A percentile compares a stretch with the other conserved stretches of the same genome.
Conservation (phyloP, 176 grass and related monocot species). For the Alloteropsis semialata region DNA sequence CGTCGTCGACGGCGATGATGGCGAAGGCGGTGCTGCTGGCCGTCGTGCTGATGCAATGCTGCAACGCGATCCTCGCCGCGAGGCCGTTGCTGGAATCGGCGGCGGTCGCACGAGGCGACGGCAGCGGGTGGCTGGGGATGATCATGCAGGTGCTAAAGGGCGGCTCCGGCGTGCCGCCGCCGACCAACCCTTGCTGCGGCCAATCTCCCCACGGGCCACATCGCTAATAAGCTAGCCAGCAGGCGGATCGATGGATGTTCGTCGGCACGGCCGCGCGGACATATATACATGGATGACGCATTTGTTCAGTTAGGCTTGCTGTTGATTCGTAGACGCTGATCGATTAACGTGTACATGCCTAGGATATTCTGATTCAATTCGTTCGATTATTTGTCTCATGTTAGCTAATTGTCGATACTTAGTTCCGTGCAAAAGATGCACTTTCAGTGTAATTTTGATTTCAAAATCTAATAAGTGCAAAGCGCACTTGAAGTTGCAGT, state of each 20-base stretch:
- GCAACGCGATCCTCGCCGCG: slow-evolving; percentile 4
- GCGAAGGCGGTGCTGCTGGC: neutral
- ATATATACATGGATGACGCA: no score
- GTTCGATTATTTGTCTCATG: neutral
- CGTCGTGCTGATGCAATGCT: neutral
- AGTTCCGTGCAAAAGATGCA: neutral
- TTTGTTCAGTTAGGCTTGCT: neutral
- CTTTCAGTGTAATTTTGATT: neutral
- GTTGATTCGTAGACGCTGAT: neutral
- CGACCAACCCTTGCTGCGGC: neutral
- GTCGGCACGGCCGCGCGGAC: neutral
- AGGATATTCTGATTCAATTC: neutral
- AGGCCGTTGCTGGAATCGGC: neutral
- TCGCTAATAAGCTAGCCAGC: neutral
- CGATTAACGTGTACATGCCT: neutral
- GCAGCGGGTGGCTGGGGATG: neutral
- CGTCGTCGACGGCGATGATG: neutral
- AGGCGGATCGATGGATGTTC: no score
- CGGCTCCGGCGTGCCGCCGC: no score
- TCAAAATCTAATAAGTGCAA: neutral
- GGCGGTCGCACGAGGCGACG: neutral
- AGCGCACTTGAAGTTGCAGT: neutral
- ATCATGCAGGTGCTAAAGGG: neutral
- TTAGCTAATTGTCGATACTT: neutral
- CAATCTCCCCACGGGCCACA: neutral